phyloP scores from a whole-genome alignment of 441 rosid genomes.

The Gossypium davidsonii region DNA sequence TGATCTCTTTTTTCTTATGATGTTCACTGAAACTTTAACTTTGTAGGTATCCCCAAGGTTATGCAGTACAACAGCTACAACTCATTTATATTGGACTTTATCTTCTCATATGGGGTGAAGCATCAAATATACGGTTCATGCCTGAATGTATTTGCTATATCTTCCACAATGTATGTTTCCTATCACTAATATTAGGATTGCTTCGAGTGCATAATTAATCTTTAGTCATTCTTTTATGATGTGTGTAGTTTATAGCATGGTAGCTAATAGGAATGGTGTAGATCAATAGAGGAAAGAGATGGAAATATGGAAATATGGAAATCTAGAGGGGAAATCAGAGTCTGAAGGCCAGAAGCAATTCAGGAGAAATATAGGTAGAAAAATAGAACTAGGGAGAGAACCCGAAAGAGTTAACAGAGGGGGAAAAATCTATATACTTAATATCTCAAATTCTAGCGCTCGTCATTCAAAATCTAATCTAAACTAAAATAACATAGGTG shows the following conservation, averaged over 20 bases:
- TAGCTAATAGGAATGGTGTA: background rate
- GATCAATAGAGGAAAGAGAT: background rate
- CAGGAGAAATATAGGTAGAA: background rate
- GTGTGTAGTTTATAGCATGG: background rate
- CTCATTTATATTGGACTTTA: slow-evolving; percentile 86
- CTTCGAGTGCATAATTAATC: background rate
- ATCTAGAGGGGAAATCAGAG: background rate
- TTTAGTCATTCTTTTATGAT: background rate
- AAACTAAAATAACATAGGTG: background rate
- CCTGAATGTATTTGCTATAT: slow-evolving; percentile 99
- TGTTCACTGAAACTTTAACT: slow-evolving; percentile 22
- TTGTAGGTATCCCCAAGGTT: slow-evolving; percentile 51
- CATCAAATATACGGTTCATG: slow-evolving; percentile 97
- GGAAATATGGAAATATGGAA: background rate
- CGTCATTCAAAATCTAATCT: background rate
- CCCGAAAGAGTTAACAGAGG: background rate
- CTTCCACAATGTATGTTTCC: slow-evolving; percentile 65
- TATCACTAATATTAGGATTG: background rate
- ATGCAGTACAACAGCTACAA: slow-evolving; percentile 49
- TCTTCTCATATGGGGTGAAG: slow-evolving; percentile 99
- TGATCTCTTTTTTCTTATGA: slow-evolving; percentile 8
- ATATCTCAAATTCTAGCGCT: background rate
- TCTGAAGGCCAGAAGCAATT: background rate
- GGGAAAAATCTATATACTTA: background rate
- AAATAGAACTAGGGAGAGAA: background rate